Evolutionary conservation across 495 filamentous ascomycete species (phyloP).

Genomic region (Apodospora peruviana): DNA sequence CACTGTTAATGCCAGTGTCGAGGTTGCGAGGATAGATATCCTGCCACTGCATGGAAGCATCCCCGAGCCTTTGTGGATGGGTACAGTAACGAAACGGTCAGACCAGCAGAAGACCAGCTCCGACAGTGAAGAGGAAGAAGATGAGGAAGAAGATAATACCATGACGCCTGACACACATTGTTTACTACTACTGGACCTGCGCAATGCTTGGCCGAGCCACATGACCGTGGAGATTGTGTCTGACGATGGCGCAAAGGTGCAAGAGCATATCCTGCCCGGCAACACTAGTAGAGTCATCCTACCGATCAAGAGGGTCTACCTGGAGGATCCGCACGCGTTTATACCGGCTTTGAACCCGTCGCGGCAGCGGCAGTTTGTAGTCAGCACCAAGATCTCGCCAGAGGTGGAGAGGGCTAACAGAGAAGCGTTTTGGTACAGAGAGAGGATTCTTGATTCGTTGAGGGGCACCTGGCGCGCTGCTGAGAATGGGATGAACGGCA

Average conservation of each 20-base stretch:
- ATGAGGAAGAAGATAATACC: conserved; percentile 18
- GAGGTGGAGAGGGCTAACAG: conserved; percentile 72
- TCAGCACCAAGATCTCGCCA: conserved; percentile 72
- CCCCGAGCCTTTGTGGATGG: conserved; percentile 42
- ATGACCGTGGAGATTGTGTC: conserved; percentile 54
- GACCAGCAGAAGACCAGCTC: conserved; percentile 5
- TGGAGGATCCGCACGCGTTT: conserved; percentile 67
- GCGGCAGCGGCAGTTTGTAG: conserved; percentile 79
- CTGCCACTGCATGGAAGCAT: conserved; percentile 58
- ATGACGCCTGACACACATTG: conserved; percentile 58
- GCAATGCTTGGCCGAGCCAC: conserved; percentile 80
- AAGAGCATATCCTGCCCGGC: conserved; percentile 66
- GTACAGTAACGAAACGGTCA: no score
- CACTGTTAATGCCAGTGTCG: conserved; percentile 86
- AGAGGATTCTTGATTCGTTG: conserved; percentile 70
- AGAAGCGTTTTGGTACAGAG: conserved; percentile 90
- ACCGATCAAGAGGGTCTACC: conserved; percentile 67
- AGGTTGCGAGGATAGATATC: conserved; percentile 72
- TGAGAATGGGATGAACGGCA: conserved; percentile 48
- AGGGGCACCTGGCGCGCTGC: conserved; percentile 56
- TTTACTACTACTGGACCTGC: conserved; percentile 74
- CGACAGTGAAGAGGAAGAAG: conserved; percentile 15
- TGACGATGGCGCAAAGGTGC: conserved; percentile 27
- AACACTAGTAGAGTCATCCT: conserved; percentile 73
- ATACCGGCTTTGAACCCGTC: conserved; percentile 77